Evolutionary conservation across 2,329 filamentous ascomycete species (phyloP).

Genomic region (Exophiala xenobiotica): DNA sequence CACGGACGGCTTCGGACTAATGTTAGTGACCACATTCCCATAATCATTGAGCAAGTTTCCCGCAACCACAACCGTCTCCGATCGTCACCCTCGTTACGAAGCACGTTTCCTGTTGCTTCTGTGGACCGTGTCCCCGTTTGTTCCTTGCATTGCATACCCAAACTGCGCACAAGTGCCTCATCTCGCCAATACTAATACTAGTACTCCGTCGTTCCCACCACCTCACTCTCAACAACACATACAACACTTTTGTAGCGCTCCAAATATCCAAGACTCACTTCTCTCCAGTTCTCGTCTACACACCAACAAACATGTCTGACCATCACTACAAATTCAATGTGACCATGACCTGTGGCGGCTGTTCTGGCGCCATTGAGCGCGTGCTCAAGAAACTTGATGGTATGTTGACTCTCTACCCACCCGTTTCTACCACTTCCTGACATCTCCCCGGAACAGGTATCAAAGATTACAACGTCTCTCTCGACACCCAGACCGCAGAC

Average conservation of each 20-base stretch:
- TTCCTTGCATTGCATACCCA: too few species aligned
- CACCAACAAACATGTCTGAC: slow-evolving; percentile 60
- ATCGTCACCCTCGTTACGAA: background rate
- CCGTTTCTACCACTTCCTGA: slow-evolving; percentile 7
- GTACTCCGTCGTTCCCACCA: background rate
- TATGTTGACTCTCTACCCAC: slow-evolving; percentile 43
- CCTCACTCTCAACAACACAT: background rate
- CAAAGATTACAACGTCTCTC: slow-evolving; percentile 80
- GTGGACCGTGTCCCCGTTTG: too few species aligned
- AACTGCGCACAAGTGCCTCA: slow-evolving; percentile 12
- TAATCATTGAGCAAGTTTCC: background rate
- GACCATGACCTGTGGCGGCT: slow-evolving; percentile 91
- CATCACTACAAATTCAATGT: slow-evolving; percentile 96
- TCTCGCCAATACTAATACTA: background rate
- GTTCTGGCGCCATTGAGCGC: slow-evolving; percentile 88
- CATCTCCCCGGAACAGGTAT: slow-evolving; percentile 60
- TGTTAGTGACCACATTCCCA: too few species aligned
- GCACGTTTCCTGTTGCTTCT: background rate
- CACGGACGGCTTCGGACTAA: too few species aligned
- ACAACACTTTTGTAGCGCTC: too few species aligned
- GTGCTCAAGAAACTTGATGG: slow-evolving; percentile 91
- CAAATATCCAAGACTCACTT: background rate
- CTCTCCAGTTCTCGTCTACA: background rate
- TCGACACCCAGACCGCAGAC: slow-evolving; percentile 80
- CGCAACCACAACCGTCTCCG: background rate